A percentile compares a stretch with the other conserved stretches of the same genome.
phyloP scores from a whole-genome alignment of 2,329 filamentous ascomycete genomes.

The Trichoderma sp. region DNA sequence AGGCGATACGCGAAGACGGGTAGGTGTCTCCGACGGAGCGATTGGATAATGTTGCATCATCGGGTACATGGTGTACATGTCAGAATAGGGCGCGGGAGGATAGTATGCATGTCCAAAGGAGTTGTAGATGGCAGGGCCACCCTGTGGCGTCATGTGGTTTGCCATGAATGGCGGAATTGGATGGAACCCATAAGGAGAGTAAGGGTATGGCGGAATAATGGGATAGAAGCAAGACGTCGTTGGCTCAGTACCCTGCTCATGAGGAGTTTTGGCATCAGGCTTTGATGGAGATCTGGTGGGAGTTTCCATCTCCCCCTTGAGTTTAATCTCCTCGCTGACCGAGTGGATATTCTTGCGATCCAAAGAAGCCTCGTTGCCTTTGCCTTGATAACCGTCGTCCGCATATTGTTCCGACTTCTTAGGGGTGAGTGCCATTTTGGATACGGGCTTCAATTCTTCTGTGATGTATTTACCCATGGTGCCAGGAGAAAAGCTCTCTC shows the following conservation, averaged over 20 bases:
- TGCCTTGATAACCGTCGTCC: neutral
- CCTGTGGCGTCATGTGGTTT: constrained; percentile 19
- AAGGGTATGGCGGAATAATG: constrained; percentile 25
- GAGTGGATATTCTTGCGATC: neutral
- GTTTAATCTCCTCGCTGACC: neutral
- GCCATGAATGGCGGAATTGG: constrained; percentile 24
- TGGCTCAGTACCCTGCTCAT: neutral
- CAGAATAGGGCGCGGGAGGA: constrained; percentile 1
- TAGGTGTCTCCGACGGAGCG: constrained; percentile 8
- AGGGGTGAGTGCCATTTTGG: neutral
- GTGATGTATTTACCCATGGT: neutral
- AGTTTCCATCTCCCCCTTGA: neutral
- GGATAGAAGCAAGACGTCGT: constrained; percentile 12
- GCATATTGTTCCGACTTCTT: neutral
- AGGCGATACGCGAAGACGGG: constrained; percentile 1
- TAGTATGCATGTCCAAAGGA: constrained; percentile 26
- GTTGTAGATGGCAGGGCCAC: constrained; percentile 31
- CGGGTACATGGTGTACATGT: constrained; percentile 30
- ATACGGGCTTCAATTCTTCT: neutral
- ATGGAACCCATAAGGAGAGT: constrained; percentile 25
- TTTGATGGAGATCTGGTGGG: neutral
- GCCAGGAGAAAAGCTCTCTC: neutral
- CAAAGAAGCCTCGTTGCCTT: neutral
- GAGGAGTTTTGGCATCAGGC: neutral
- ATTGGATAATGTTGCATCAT: constrained; percentile 32